These are phyloP conservation scores for Aplosporella prunicola DNA, from an alignment of 2,329 filamentous ascomycete genomes.

Conservation along the genomic window DNA sequence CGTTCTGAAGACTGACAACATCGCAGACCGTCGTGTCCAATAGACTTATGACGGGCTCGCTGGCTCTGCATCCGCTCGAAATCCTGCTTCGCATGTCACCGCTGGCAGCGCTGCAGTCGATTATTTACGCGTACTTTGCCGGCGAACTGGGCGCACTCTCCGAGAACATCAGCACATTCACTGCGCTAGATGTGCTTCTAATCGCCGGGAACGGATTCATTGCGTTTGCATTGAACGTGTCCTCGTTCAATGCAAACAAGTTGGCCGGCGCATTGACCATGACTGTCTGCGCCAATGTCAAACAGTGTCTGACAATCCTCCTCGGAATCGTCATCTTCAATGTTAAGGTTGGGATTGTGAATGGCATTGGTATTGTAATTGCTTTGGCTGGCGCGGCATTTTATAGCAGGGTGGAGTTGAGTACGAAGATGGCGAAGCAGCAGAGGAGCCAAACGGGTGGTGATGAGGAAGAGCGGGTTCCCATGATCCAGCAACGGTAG, in stretches of 20 bases:
- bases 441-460: too few species aligned
- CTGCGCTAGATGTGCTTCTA: slow-evolving; percentile 18
- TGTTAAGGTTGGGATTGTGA: slow-evolving; percentile 28
- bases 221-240: slow-evolving; percentile 27
- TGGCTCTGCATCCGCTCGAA: slow-evolving; percentile 50
- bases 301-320: slow-evolving; percentile 28
- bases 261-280: slow-evolving; percentile 29
- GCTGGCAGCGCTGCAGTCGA: slow-evolving; percentile 47
- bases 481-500: too few species aligned
- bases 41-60: slow-evolving; percentile 52
- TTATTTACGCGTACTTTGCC: slow-evolving; percentile 42
- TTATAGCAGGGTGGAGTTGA: not conserved
- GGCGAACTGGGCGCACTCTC: not conserved
- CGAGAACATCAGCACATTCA: not conserved
- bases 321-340: slow-evolving; percentile 30
- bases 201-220: slow-evolving; percentile 25
- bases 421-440: slow-evolving; percentile 22
- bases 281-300: slow-evolving; percentile 28
- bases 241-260: slow-evolving; percentile 31
- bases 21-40: slow-evolving; percentile 56
- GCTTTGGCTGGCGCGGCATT: not conserved
- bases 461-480: too few species aligned
- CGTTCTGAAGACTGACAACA: not conserved
- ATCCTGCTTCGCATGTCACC: slow-evolving; percentile 55
- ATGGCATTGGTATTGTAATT: slow-evolving; percentile 34